phyloP scores from a whole-genome alignment of 2,329 filamentous ascomycete genomes.

The Diaporthe sp. region DNA sequence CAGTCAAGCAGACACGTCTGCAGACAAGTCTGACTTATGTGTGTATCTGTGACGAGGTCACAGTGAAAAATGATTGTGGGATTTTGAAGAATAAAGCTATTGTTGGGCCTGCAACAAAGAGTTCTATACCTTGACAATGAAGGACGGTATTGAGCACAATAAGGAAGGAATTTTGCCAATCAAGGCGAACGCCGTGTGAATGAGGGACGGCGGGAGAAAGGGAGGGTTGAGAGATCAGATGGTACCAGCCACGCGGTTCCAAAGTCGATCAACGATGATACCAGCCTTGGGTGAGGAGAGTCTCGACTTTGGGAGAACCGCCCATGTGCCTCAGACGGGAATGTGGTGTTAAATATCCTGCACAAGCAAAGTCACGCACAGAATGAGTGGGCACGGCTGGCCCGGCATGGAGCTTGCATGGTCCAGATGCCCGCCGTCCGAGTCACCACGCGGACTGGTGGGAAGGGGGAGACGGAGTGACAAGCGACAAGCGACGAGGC shows the following conservation, averaged over 20 bases:
- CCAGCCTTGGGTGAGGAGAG: slow-evolving; percentile 13
- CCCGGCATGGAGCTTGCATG: slow-evolving; percentile 30
- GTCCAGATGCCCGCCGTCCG: slow-evolving; percentile 17
- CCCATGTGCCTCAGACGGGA: slow-evolving; percentile 36
- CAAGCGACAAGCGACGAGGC: slow-evolving; percentile 24
- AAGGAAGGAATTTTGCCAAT: slow-evolving; percentile 27
- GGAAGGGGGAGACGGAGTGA: background rate
- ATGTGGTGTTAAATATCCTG: slow-evolving; percentile 42
- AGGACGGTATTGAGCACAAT: slow-evolving; percentile 39
- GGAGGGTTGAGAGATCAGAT: slow-evolving; percentile 35
- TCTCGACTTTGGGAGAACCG: slow-evolving; percentile 27
- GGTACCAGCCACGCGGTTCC: slow-evolving; percentile 33
- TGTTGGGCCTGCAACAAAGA: slow-evolving; percentile 44
- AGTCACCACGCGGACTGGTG: slow-evolving; percentile 18
- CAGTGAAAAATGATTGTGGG: slow-evolving; percentile 45
- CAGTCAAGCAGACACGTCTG: background rate
- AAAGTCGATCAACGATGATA: slow-evolving; percentile 26
- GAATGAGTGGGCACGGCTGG: slow-evolving; percentile 33
- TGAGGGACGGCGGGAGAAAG: slow-evolving; percentile 49
- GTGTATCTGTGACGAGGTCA: slow-evolving; percentile 2
- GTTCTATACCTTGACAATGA: slow-evolving; percentile 42
- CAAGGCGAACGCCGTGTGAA: slow-evolving; percentile 46
- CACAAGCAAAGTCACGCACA: slow-evolving; percentile 28
- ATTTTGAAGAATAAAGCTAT: slow-evolving; percentile 32
- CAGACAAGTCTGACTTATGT: background rate